Evolutionary conservation across 176 grass and related monocot species (phyloP).

Genomic region (Areca catechu): DNA sequence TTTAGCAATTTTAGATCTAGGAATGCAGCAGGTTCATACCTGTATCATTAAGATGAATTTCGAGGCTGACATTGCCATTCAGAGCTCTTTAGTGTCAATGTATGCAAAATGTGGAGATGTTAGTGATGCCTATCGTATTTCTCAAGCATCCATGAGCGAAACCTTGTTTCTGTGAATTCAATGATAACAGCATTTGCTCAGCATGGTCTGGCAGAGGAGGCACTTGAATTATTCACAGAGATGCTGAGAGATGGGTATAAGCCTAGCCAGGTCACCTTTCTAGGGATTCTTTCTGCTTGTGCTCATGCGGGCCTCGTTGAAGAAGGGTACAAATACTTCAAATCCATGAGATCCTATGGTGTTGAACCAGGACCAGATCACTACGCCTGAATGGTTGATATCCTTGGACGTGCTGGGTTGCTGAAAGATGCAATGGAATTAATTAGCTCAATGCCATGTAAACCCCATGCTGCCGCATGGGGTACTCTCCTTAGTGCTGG

Average conservation of each 20-base stretch:
- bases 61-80: conserved; percentile 33
- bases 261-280: conserved; percentile 50
- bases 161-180: conserved; percentile 38
- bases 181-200: conserved; percentile 60
- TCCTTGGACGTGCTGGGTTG: conserved; percentile 50
- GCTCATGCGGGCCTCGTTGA: conserved; percentile 48
- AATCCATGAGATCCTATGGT: conserved; percentile 39
- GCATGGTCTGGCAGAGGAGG: conserved; percentile 49
- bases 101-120: conserved; percentile 65
- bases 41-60: conserved; percentile 44
- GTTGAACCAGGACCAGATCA: conserved; percentile 43
- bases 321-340: conserved; percentile 50
- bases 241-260: conserved; percentile 38
- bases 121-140: conserved; percentile 37
- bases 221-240: conserved; percentile 35
- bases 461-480: conserved; percentile 44
- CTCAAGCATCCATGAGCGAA: conserved; percentile 31
- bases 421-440: conserved; percentile 41
- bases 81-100: conserved; percentile 59
- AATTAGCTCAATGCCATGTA: conserved; percentile 43
- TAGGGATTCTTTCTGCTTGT: conserved; percentile 52
- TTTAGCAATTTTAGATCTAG: conserved; percentile 29
- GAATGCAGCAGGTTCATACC: conserved; percentile 61
- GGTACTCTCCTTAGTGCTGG: conserved; percentile 45
- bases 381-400: too few relatives aligned